Evolutionary conservation across 352 stramenopile genomes (phyloP).

Genomic region (Globisporangium parvum): DNA sequence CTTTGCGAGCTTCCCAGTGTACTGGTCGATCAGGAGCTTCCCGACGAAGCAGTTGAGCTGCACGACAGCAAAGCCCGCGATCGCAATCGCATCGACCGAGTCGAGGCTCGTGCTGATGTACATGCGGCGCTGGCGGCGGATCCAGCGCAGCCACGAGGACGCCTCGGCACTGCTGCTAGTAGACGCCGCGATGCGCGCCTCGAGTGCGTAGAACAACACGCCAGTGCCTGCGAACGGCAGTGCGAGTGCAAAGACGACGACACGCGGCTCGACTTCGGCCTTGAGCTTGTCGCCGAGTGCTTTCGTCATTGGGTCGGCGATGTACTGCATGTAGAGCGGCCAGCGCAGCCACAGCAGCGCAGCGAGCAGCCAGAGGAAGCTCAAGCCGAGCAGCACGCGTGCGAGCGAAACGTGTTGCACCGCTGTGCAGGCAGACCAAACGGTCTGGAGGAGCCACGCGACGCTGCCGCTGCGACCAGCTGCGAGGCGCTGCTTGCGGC

Average conservation of each 20-base stretch:
- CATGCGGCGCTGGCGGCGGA: conserved; percentile 19
- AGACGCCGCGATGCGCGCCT: neutral
- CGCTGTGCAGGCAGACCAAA: neutral
- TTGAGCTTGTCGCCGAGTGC: conserved; percentile 23
- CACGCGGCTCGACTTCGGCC: conserved; percentile 38
- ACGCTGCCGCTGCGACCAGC: neutral
- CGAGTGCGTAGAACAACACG: conserved; percentile 36
- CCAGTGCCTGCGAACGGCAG: conserved; percentile 33
- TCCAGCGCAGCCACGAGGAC: conserved; percentile 16
- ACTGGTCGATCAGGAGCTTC: conserved; percentile 59
- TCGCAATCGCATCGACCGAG: conserved; percentile 38
- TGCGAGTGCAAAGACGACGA: conserved; percentile 29
- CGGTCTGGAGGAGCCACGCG: neutral
- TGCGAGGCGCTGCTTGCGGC: conserved; percentile 2
- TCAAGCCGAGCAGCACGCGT: conserved; percentile 1
- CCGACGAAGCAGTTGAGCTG: conserved; percentile 60
- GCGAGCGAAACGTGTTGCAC: neutral
- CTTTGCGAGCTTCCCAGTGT: conserved; percentile 63
- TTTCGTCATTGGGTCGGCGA: conserved; percentile 23
- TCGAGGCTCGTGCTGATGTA: conserved; percentile 24
- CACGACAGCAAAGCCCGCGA: conserved; percentile 37
- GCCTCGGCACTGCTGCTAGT: neutral
- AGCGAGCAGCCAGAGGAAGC: conserved; percentile 28
- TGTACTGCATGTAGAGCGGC: conserved; percentile 31
- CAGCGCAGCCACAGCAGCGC: conserved; percentile 43